Evolutionary conservation across 805 yeast species (phyloP), one percentile per base, ranked within the genome.

Genomic region (Ogataea paraovalis): DNA sequence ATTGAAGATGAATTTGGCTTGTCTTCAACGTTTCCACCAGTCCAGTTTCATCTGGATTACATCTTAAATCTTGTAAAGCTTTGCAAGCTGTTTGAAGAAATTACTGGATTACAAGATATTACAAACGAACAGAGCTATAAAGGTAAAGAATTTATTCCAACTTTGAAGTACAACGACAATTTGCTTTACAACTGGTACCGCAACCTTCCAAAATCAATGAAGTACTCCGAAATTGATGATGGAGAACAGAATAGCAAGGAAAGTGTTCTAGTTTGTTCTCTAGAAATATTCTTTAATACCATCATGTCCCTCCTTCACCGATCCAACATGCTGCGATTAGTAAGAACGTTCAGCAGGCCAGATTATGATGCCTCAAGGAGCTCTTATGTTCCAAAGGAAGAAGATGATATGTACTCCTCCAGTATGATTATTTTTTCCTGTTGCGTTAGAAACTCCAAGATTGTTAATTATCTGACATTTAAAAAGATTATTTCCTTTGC

Each of bases 401-500:
- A 25, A 5, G 34, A 27, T 18, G 19, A 39, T n/a, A n/a, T 27
- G 19, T 39, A 39, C 16, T 39, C 42, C 3, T 39, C 42, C 4
- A 27, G 22, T 20, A 39, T 39, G 42, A 39, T 39, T n/a, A 27
- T 39, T 13, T 39, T 16, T 20, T 25, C 42, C n/a, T 39, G 34
- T 13, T 39, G 34, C 27, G 33, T 27, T 10, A 16, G 14, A 2
- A 39, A 25, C 27, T 27, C 42, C 22, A 16, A 39, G 6, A 27
- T 39, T 7, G n/a, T 18, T 10, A 13, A 27, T n/a, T 25, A 7
- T 18, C 27, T 25, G 23, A 39, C 41, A 13, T n/a, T 3, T 9
- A 10, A 4, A 14, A 23, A 16, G 28, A 23, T 13, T n/a, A 22
- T 39, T 5, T n/a, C 21, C 7, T 14, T 13, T 23, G 4, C 20